These are phyloP conservation scores for Hymenoscyphus linearis DNA, from an alignment of 2,329 filamentous ascomycete genomes.

Conservation along the genomic window DNA sequence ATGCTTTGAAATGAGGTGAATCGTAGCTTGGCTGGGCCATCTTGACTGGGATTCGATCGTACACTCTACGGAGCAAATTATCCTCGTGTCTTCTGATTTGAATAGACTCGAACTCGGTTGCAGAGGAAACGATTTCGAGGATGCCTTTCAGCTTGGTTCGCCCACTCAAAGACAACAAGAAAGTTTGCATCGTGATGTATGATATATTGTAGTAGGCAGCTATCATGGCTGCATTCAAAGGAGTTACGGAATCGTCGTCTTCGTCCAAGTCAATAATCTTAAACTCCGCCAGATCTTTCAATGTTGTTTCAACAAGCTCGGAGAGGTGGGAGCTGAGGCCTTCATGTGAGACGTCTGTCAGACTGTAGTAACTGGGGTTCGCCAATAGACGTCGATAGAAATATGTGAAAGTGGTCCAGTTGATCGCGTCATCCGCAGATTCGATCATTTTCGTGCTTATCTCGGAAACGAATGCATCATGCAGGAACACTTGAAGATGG, in stretches of 20 bases:
- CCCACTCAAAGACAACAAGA: conserved; percentile 81
- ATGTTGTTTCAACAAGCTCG: conserved; percentile 85
- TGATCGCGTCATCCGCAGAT: conserved; percentile 93
- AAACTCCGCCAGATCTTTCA: conserved; percentile 85
- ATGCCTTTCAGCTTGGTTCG: conserved; percentile 96
- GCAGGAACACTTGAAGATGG: conserved; percentile 83
- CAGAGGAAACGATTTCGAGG: conserved; percentile 92
- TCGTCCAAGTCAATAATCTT: conserved; percentile 96
- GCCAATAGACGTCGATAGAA: conserved; percentile 93
- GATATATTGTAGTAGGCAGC: conserved; percentile 99
- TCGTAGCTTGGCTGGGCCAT: conserved; percentile 82
- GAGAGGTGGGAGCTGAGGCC: conserved; percentile 92
- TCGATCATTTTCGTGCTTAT: conserved; percentile 94
- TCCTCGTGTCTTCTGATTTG: conserved; percentile 94
- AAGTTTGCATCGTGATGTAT: conserved; percentile 98
- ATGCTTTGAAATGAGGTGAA: conserved; percentile 97
- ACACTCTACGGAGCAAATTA: conserved; percentile 79
- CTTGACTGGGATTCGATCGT: conserved; percentile 92
- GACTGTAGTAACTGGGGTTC: conserved; percentile 93
- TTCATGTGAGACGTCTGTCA: conserved; percentile 84
- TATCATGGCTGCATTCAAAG: conserved; percentile 96
- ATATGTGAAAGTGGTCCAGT: conserved; percentile 98
- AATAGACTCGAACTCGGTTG: conserved; percentile 92
- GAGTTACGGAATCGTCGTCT: conserved; percentile 82
- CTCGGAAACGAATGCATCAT: conserved; percentile 95